Percentiles rank a stretch among this genome's conserved stretches.
phyloP scores from a whole-genome alignment of 163 green algal genomes.

The Trebouxiophyceae sp. region DNA sequence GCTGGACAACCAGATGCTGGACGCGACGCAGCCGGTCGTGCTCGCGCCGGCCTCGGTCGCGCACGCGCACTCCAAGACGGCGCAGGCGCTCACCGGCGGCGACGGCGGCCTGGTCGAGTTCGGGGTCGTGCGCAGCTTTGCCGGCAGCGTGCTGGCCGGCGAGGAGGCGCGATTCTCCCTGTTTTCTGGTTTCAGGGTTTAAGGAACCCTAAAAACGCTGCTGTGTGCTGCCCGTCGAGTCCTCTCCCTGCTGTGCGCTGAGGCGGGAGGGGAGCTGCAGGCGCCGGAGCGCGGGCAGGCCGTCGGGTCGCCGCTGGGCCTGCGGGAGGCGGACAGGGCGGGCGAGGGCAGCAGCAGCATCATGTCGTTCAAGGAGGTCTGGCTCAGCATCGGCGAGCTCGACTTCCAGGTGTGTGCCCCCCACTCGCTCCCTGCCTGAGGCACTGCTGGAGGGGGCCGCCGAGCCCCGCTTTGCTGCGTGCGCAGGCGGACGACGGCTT shows the following conservation, averaged over 20 bases:
- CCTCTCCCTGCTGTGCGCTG: too few species aligned
- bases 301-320: too few species aligned
- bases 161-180: too few species aligned
- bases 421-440: too few species aligned
- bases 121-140: constrained; percentile 26
- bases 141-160: constrained; percentile 10
- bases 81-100: constrained; percentile 3
- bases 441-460: background rate
- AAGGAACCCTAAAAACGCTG: too few species aligned
- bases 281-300: too few species aligned
- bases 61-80: constrained; percentile 13
- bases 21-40: constrained; percentile 73
- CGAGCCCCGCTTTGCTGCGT: background rate
- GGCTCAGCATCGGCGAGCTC: constrained; percentile 43
- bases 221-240: too few species aligned
- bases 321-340: constrained; percentile 1
- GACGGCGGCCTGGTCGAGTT: constrained; percentile 31
- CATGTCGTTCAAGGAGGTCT: constrained; percentile 66
- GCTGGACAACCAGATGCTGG: constrained; percentile 86
- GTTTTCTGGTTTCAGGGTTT: too few species aligned
- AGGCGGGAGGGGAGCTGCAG: too few species aligned
- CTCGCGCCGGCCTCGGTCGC: constrained; percentile 44
- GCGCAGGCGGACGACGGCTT: constrained; percentile 59
- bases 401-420: constrained; percentile 41
- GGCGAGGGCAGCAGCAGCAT: constrained; percentile 29